Evolutionary conservation across 495 filamentous ascomycete genomes (phyloP).

Genomic region (Penicillium odoratum): DNA sequence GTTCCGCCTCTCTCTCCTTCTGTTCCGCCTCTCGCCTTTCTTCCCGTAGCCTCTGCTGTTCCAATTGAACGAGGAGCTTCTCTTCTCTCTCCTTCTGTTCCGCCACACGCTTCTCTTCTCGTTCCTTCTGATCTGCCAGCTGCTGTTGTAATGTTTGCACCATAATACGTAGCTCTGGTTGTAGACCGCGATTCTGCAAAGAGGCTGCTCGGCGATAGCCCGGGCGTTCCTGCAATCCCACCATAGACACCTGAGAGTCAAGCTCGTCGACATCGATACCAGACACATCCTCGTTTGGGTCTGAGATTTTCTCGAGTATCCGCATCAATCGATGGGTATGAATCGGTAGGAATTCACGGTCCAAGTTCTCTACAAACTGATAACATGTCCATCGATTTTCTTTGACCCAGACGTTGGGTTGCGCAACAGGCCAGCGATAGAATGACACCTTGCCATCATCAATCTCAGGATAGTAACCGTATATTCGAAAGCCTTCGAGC

Average conservation of each 20-base stretch:
- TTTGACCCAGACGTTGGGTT: conserved; percentile 6
- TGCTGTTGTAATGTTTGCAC: conserved; percentile 9
- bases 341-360: conserved; percentile 10
- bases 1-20: neutral
- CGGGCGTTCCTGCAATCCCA: conserved; percentile 10
- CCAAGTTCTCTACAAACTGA: conserved; percentile 4
- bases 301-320: conserved; percentile 3
- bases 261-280: conserved; percentile 5
- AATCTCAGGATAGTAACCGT: conserved; percentile 10
- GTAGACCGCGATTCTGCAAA: conserved; percentile 10
- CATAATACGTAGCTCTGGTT: conserved; percentile 11
- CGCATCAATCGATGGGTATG: conserved; percentile 7
- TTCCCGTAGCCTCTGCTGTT: neutral
- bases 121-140: conserved; percentile 8
- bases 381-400: conserved; percentile 11
- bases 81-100: neutral
- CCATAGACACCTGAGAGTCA: conserved; percentile 7
- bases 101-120: neutral
- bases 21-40: neutral
- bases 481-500: conserved; percentile 5
- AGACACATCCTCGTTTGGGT: conserved; percentile 3
- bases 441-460: conserved; percentile 8
- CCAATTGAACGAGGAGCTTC: neutral
- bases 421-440: conserved; percentile 8
- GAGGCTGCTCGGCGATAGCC: conserved; percentile 7